These are phyloP conservation scores for Brassica nigra DNA, from an alignment of 345 rosid species.

Conservation along the genomic window DNA sequence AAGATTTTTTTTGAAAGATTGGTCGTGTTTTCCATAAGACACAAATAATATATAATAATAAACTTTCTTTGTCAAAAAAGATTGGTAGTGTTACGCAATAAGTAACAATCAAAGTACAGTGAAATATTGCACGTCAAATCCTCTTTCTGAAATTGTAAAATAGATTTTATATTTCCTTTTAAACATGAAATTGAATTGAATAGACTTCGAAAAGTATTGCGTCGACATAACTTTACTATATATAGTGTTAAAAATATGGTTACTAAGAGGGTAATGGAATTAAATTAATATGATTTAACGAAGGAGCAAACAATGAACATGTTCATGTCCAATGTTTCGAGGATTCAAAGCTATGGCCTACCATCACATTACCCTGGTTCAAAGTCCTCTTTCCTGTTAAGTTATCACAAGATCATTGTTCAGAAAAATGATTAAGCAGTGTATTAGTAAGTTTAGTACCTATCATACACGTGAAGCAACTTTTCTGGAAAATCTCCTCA, in stretches of 20 bases:
- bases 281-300: conserved; percentile 12
- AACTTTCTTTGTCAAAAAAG: no score
- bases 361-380: neutral
- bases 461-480: neutral
- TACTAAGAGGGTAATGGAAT: neutral
- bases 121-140: conserved; percentile 12
- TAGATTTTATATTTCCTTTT: neutral
- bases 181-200: conserved; percentile 4
- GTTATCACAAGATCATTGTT: neutral
- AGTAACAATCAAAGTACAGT: neutral
- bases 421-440: neutral
- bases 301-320: conserved; percentile 33
- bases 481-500: neutral
- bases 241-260: neutral
- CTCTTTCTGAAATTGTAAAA: neutral
- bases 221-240: conserved; percentile 15
- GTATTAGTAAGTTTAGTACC: neutral
- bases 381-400: neutral
- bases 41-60: no score
- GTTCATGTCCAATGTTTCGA: conserved; percentile 27
- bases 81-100: neutral
- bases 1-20: neutral
- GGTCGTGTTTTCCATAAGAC: neutral
- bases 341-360: conserved; percentile 18
- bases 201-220: neutral